A percentile compares a stretch with the other conserved stretches of the same genome.
phyloP scores from a whole-genome alignment of 2,329 filamentous ascomycete species.

The Apiospora hydei region DNA sequence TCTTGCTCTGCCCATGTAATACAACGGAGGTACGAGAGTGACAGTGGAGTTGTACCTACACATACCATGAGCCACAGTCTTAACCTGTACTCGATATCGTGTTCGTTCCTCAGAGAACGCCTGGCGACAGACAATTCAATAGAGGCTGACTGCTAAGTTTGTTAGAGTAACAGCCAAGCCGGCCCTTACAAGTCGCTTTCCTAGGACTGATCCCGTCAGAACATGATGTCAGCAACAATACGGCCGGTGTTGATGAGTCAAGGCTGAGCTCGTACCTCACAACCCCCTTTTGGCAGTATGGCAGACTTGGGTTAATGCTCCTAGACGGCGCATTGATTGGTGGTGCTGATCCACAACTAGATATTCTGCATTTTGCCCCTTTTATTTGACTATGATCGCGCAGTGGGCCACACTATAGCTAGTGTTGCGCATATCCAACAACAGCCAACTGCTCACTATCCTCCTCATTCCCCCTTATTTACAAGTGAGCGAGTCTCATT shows the following conservation, averaged over 20 bases:
- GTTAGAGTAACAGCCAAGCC: background rate
- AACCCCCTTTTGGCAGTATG: background rate
- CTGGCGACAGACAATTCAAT: too few relatives aligned
- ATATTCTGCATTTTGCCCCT: background rate
- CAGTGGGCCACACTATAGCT: too few relatives aligned
- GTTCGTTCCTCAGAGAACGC: background rate
- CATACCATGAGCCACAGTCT: background rate
- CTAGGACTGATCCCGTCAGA: background rate
- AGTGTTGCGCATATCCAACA: too few relatives aligned
- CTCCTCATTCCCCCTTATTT: background rate
- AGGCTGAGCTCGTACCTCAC: background rate
- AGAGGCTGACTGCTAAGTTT: background rate
- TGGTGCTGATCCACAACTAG: background rate
- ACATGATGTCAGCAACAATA: background rate
- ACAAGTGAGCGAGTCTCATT: background rate
- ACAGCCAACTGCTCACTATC: too few relatives aligned
- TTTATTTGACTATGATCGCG: background rate
- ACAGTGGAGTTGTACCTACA: too few relatives aligned
- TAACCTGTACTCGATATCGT: background rate
- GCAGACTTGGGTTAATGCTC: background rate
- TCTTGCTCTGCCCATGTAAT: background rate
- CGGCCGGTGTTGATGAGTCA: background rate
- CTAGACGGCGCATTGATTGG: background rate
- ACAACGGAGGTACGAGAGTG: background rate
- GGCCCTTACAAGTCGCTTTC: background rate